Percentiles rank a stretch among this genome's conserved stretches.
phyloP scores from a whole-genome alignment of 2,329 filamentous ascomycete species.

The Chaetomium olivaceum region DNA sequence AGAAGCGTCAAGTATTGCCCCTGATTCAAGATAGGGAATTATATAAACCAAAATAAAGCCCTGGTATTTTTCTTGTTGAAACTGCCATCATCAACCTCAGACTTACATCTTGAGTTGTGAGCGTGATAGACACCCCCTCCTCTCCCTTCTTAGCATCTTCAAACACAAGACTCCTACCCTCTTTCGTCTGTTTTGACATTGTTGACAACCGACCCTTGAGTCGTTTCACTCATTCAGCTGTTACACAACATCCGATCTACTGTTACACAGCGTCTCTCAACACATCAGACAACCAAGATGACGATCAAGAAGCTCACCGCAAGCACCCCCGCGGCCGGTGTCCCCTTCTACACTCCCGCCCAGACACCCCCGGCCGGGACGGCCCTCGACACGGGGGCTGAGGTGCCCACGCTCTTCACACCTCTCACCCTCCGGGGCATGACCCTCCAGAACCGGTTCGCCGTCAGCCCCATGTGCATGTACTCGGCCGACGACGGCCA shows the following conservation, averaged over 20 bases:
- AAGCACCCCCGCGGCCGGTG: constrained; percentile 46
- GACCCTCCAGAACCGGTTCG: constrained; percentile 58
- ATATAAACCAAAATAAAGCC: neutral
- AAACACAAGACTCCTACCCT: too few relatives aligned
- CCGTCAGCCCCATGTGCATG: constrained; percentile 62
- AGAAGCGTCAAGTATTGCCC: neutral
- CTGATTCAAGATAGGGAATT: neutral
- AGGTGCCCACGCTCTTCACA: constrained; percentile 56
- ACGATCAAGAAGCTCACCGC: constrained; percentile 33
- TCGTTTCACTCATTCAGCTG: neutral
- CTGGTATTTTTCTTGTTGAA: neutral
- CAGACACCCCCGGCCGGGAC: constrained; percentile 55
- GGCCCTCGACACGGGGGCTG: constrained; percentile 40
- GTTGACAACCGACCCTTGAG: neutral
- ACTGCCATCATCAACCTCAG: neutral
- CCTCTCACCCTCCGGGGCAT: constrained; percentile 57
- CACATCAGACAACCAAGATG: constrained; percentile 22
- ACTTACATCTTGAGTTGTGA: neutral
- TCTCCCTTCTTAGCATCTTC: neutral
- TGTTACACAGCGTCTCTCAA: neutral
- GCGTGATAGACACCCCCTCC: neutral
- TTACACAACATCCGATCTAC: neutral
- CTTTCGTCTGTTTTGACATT: too few relatives aligned
- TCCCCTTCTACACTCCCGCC: constrained; percentile 56
- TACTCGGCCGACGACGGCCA: constrained; percentile 64